Evolutionary conservation across 257 asterid genomes (phyloP).

Genomic region (Fraxinus pennsylvanica): DNA sequence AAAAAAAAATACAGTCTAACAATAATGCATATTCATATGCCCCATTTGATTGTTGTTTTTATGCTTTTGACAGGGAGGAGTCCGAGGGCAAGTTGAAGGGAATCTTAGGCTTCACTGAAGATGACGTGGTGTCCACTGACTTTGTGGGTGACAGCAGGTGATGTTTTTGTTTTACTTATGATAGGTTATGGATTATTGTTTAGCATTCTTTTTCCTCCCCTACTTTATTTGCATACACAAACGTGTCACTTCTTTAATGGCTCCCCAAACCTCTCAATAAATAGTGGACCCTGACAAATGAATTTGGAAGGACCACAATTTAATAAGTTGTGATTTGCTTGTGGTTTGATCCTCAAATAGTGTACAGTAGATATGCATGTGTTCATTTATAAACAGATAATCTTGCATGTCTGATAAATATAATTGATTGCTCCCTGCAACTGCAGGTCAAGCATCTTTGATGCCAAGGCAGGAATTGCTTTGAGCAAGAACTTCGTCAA

Average conservation of each 20-base stretch:
- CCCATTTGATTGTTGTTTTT: not conserved
- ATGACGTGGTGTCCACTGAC: slow-evolving; percentile 88
- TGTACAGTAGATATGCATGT: not conserved
- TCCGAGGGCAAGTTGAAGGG: slow-evolving; percentile 84
- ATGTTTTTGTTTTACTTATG: not conserved
- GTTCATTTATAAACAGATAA: not conserved
- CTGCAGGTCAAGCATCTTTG: slow-evolving; percentile 83
- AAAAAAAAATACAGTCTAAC: not conserved
- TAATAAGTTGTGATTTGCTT: not conserved
- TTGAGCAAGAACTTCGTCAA: slow-evolving; percentile 65
- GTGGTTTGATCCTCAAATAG: not conserved
- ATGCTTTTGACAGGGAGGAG: slow-evolving; percentile 53
- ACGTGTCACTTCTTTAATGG: not conserved
- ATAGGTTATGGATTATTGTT: not conserved
- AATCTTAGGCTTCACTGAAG: slow-evolving; percentile 86
- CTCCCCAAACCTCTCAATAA: no score
- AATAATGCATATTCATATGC: not conserved
- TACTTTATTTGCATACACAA: not conserved
- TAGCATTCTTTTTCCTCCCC: not conserved
- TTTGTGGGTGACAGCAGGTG: slow-evolving; percentile 87
- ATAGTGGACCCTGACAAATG: not conserved
- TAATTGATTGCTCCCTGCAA: slow-evolving; percentile 12
- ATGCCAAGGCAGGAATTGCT: slow-evolving; percentile 93
- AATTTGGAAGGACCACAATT: not conserved
- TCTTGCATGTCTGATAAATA: not conserved